phyloP scores from a whole-genome alignment of 768 basidiomycete genomes.

The Symmetrospora coprosmae region DNA sequence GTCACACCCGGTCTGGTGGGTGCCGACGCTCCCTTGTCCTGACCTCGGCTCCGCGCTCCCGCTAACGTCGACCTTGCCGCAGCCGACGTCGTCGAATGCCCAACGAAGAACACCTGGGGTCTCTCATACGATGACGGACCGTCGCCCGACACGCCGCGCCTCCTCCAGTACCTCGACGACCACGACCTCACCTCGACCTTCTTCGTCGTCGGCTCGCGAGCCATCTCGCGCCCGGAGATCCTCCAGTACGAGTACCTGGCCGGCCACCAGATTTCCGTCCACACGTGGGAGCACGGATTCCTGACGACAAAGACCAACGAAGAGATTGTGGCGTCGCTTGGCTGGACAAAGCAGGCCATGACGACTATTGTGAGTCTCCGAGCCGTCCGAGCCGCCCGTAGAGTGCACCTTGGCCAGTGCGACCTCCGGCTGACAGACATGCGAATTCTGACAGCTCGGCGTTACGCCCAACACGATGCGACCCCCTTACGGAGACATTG shows the following conservation, averaged over 20 bases:
- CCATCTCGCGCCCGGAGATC: constrained; percentile 55
- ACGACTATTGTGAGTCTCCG: not conserved
- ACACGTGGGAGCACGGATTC: constrained; percentile 63
- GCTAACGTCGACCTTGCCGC: constrained; percentile 53
- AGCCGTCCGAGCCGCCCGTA: not conserved
- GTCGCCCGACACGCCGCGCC: constrained; percentile 56
- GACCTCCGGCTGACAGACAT: not conserved
- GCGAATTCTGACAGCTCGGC: not conserved
- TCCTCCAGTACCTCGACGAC: constrained; percentile 55
- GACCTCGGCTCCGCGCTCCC: constrained; percentile 60
- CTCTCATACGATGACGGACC: constrained; percentile 56
- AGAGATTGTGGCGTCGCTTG: constrained; percentile 48
- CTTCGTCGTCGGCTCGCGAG: constrained; percentile 74
- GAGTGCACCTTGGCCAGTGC: too few relatives aligned
- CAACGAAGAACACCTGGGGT: constrained; percentile 49
- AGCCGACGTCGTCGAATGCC: constrained; percentile 65
- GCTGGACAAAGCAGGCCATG: constrained; percentile 74
- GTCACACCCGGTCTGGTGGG: constrained; percentile 43
- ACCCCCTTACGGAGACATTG: constrained; percentile 41
- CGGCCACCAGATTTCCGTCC: constrained; percentile 62
- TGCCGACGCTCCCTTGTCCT: constrained; percentile 28
- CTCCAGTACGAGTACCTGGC: constrained; percentile 61
- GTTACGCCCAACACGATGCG: constrained; percentile 36
- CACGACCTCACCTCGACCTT: constrained; percentile 63
- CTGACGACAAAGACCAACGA: constrained; percentile 58